phyloP scores from a whole-genome alignment of 257 asterid genomes.

The Henckelia pumila region DNA sequence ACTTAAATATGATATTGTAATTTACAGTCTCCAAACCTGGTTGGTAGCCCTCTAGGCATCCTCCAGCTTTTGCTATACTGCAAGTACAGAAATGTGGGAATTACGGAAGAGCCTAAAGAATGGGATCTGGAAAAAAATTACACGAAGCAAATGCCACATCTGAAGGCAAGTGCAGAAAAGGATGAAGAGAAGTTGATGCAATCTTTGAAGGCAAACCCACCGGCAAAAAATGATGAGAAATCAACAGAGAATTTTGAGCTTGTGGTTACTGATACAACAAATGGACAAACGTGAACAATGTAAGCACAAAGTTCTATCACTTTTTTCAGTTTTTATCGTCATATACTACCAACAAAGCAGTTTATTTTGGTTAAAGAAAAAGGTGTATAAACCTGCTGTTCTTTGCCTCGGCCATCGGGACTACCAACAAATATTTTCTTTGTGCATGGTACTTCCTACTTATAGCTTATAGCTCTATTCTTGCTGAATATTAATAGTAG shows the following conservation, averaged over 20 bases:
- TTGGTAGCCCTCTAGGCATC: conserved; percentile 68
- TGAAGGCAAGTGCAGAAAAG: conserved; percentile 16
- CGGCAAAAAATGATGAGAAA: conserved; percentile 26
- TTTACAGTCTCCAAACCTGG: conserved; percentile 68
- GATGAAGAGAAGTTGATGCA: conserved; percentile 22
- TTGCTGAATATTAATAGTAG: too few species aligned
- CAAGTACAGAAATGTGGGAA: conserved; percentile 44
- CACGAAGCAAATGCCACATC: conserved; percentile 25
- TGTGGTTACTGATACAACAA: conserved; percentile 23
- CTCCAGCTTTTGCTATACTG: conserved; percentile 72
- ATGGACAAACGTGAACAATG: conserved; percentile 21
- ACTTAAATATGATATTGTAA: neutral
- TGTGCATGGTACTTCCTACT: too few species aligned
- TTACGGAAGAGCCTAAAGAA: conserved; percentile 33
- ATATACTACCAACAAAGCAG: neutral
- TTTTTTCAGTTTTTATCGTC: conserved; percentile 3
- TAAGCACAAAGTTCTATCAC: neutral
- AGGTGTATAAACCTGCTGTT: neutral
- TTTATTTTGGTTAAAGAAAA: neutral
- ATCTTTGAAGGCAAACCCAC: conserved; percentile 15
- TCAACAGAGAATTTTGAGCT: conserved; percentile 24
- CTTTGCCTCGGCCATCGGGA: neutral
- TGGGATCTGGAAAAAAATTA: conserved; percentile 36
- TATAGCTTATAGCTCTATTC: neutral
- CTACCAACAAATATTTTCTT: too few species aligned